phyloP scores from a whole-genome alignment of 805 yeast genomes.

The Saccharomyces kudriavzevii region DNA sequence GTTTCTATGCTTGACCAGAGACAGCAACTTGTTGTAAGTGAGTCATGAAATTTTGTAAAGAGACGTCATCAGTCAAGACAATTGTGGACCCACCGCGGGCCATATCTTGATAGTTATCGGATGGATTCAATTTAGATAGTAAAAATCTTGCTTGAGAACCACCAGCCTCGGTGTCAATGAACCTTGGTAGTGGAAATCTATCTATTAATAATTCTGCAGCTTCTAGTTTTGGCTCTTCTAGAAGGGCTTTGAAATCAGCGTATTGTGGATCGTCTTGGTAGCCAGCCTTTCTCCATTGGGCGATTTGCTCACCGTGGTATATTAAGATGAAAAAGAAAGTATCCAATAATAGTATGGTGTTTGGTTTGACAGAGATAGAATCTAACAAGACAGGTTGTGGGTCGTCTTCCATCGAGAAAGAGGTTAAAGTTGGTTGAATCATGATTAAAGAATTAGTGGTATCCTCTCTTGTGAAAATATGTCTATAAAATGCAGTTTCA shows the following conservation, averaged over 20 bases:
- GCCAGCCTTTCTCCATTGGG: conserved; percentile 93
- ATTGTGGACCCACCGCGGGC: conserved; percentile 53
- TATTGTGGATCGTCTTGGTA: conserved; percentile 89
- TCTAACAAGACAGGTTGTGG: conserved; percentile 90
- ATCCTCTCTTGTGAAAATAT: conserved; percentile 83
- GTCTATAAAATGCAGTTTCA: conserved; percentile 96
- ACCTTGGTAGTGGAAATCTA: conserved; percentile 95
- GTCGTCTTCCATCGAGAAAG: conserved; percentile 75
- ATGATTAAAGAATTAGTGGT: conserved; percentile 86
- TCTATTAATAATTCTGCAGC: conserved; percentile 88
- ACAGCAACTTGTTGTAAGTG: conserved; percentile 91
- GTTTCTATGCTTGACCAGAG: conserved; percentile 31
- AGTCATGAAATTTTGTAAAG: conserved; percentile 88
- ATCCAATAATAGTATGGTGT: conserved; percentile 78
- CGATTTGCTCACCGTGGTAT: conserved; percentile 90
- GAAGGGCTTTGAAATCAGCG: conserved; percentile 74
- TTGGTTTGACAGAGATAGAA: conserved; percentile 85
- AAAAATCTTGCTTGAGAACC: conserved; percentile 97
- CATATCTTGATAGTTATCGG: conserved; percentile 63
- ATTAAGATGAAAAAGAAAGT: conserved; percentile 95
- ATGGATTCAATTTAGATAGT: conserved; percentile 89
- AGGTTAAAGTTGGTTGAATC: conserved; percentile 94
- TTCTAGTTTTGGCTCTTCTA: conserved; percentile 84
- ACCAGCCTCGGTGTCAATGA: conserved; percentile 95
- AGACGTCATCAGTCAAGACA: conserved; percentile 93